Base-by-base conservation (phyloP, 1,284 basidiomycete genomes). In the Ustilago esculenta region DNA sequence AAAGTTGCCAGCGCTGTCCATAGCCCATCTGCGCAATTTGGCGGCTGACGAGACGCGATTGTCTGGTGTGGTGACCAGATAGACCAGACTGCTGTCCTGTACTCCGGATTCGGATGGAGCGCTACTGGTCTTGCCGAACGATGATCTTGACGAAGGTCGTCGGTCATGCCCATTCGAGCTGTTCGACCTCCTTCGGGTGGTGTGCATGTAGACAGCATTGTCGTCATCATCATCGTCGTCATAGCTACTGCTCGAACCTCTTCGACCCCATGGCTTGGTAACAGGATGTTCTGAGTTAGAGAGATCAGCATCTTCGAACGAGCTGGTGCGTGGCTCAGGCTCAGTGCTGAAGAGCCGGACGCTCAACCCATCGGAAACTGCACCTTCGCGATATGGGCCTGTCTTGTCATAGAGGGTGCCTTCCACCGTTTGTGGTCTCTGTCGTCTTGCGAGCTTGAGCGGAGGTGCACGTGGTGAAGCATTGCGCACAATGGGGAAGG, bases 21-120 rank as follows among this genome's bases (percentile, higher is more conserved):
- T 81, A 7, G 79, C 79, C 79, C 79, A 81, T 20, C 79, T 48
- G 3, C 79, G 52, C 40, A 79, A 52, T 55, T 81, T 81, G 27
- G 79, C 79, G 0, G 79, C 77, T 2, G 76, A 78, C 7, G 78
- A 79, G 14, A 81, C 79, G 27, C 79, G 77, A 32, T 81, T 81
- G 61, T 81, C 79, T 0, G 79, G 79, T 20, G 79, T 81, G 12
- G 79, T 81, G 57, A 81, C 80, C 15, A 81, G 75, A 51, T 77
- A 81, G 20, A 72, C 57, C 25, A 64, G 52, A 15, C 33, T 45
- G 46, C 34, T 44, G 25, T 44, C 64, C 17, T 69, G 55, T 9
- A 37, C 34, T 7, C 48, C 50, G 3, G 48, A 53, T 20, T 50
- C 52, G 0, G 40, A 32, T 18, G 54, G 17, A 1, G 29, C 34